Evolutionary conservation across 2,329 filamentous ascomycete genomes (phyloP).

Genomic region (Stagonosporopsis cucurbitacearum): DNA sequence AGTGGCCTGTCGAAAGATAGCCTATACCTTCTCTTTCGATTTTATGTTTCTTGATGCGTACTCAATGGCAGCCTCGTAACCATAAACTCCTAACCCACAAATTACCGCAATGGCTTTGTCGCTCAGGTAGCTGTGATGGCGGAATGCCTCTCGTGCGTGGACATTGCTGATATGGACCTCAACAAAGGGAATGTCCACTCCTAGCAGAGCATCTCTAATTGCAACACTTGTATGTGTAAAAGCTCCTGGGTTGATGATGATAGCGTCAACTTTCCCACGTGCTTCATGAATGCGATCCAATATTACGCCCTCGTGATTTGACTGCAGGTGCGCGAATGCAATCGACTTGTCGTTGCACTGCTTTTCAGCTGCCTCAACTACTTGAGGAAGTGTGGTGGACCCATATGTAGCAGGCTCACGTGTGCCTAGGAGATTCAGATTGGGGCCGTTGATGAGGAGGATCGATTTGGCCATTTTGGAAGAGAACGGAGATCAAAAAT

Average conservation of each 20-base stretch:
- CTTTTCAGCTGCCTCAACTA: constrained; percentile 58
- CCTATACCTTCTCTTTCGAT: constrained; percentile 23
- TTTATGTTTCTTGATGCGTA: constrained; percentile 48
- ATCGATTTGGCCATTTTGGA: constrained; percentile 56
- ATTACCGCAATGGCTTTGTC: constrained; percentile 79
- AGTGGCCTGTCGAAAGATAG: not conserved
- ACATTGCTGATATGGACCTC: constrained; percentile 81
- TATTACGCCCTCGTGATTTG: constrained; percentile 78
- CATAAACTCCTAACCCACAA: constrained; percentile 65
- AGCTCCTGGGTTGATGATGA: constrained; percentile 78
- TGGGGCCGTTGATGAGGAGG: constrained; percentile 81
- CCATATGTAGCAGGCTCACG: constrained; percentile 79
- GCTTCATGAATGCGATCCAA: constrained; percentile 76
- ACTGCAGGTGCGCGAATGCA: constrained; percentile 69
- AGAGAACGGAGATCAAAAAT: not conserved
- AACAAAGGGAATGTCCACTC: constrained; percentile 74
- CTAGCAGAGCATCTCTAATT: constrained; percentile 74
- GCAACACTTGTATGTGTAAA: constrained; percentile 80
- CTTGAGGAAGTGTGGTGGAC: constrained; percentile 68
- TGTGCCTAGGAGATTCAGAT: constrained; percentile 79
- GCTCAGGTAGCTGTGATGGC: constrained; percentile 73
- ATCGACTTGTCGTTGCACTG: constrained; percentile 60
- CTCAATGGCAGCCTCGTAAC: constrained; percentile 56
- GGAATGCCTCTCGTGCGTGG: constrained; percentile 71
- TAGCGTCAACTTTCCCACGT: constrained; percentile 64